Evolutionary conservation across 2,329 filamentous ascomycete genomes (phyloP), one percentile per base, ranked within the genome.

Genomic region (Dissoconium aciculare): DNA sequence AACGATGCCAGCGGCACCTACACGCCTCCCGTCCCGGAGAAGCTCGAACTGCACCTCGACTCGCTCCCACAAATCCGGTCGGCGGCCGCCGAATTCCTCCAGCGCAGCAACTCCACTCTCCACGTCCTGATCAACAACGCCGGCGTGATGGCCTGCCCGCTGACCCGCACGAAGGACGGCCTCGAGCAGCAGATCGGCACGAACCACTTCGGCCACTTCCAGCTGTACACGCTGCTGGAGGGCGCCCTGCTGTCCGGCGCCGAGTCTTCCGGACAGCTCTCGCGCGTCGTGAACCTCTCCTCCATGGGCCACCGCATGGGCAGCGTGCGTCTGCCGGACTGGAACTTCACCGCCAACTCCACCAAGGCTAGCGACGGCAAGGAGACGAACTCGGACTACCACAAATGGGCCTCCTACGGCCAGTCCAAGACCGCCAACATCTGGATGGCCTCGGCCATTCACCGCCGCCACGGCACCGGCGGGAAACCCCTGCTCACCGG

Each of bases 361-460:
- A 23, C 19, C 8, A n/a, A n/a, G n/a, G n/a, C n/a, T n/a, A 28
- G 55, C 5, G 17, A 39, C 16, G 14, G 32, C 5, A 37, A 30
- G 12, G 35, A 36, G 17, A 21, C 28, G 11, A 38, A 45, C 9
- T 45, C 41, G 11, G 42, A 37, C 1, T 60, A 60, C 35, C 39
- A 55, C 3, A 52, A 52, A 0, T 53, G 45, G 33, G 23, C 33
- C 1, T 52, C 60, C 1, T 71, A 71, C 35, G 59, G 53, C 0
- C 59, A 66, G 38, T 52, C 55, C 29, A 72, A 71, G 36, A 55
- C 57, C 0, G 65, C 67, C 9, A 67, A 64, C 34, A 56, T 69
- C 11, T 64, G 57, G 38, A 59, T 64, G 31, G 59, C 65, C 3
- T 66, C 62, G 35, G 56, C 67, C 33, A 54, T 70, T 15, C 64